Evolutionary conservation across 108 stramenopile genomes (phyloP), one percentile per base, ranked within the genome.

Genomic region (Aurantiochytrium sp.): DNA sequence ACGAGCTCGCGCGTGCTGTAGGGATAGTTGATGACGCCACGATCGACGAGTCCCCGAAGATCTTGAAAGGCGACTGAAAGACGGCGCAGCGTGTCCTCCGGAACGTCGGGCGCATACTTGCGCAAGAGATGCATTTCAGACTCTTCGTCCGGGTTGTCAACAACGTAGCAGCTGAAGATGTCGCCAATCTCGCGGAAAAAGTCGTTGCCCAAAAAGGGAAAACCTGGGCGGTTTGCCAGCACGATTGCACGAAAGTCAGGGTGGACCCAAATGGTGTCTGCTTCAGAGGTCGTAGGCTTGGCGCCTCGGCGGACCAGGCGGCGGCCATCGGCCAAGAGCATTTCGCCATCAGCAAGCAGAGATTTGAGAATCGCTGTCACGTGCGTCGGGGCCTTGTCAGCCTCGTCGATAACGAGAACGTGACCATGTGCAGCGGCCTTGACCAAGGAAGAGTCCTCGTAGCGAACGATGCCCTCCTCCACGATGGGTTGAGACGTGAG

Each of bases 311-410:
- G 21, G 12, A 58, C 23, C 25, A 96, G 90, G 44, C 88, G 69
- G 29, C 96, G 93, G 1, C 97, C 97, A 90, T 97, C 96, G 4
- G 95, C 90, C 18, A 98, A 89, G 4, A 92, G 60, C 53, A 98
- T 90, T 72, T 96, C 95, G 29, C 97, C 96, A 91, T 98, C 97
- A 90, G 96, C 97, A 44, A 96, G 92, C 23, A 98, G 88, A 10
- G 94, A 92, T 89, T 97, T 97, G 51, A 98, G 87, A 18, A 98
- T 58, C 4, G 95, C 94, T 18, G 96, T 92, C 16, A 98, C 97
- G 47, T 97, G 96, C 4, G 93, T 91, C 44, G 96, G 96, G 43
- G 97, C 97, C 89, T 98, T 97, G 90, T 98, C 97, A 5, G 96
- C 97, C 92, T 98, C 97, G 88, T 98, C 97, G 4, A 98, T 60